Conservation (phyloP, 2,329 filamentous ascomycete genomes). For the Daldinia sp. region DNA sequence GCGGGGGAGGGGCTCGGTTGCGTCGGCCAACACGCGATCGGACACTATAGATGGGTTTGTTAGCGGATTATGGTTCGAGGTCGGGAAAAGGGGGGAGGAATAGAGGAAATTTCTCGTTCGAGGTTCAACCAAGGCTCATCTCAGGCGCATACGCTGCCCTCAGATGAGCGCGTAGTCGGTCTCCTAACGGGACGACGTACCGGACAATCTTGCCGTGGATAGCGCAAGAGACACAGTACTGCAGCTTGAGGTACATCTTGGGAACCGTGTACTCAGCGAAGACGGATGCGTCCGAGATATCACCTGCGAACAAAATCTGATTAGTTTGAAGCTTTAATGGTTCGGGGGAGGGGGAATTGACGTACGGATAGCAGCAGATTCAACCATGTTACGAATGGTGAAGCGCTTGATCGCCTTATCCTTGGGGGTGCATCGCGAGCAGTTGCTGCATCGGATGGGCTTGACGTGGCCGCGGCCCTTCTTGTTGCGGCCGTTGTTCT, state of each 20-base stretch:
- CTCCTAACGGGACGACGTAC: slow-evolving; percentile 75
- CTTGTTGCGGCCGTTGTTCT: slow-evolving; percentile 95
- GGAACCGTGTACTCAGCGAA: slow-evolving; percentile 99
- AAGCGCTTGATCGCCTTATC: slow-evolving; percentile 99
- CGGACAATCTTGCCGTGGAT: slow-evolving; percentile 99
- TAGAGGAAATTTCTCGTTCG: slow-evolving; percentile 26
- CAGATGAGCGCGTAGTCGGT: slow-evolving; percentile 59
- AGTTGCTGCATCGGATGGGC: slow-evolving; percentile 85
- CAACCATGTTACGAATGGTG: slow-evolving; percentile 99
- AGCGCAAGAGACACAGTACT: slow-evolving; percentile 99
- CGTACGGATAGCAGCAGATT: slow-evolving; percentile 99
- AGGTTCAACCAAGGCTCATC: slow-evolving; percentile 68
- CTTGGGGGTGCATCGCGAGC: slow-evolving; percentile 91
- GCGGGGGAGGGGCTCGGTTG: slow-evolving; percentile 97
- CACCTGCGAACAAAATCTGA: slow-evolving; percentile 69
- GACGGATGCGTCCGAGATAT: slow-evolving; percentile 99
- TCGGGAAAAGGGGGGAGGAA: slow-evolving; percentile 42
- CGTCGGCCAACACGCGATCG: slow-evolving; percentile 95
- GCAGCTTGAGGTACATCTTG: slow-evolving; percentile 99
- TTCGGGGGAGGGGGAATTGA: slow-evolving; percentile 44
- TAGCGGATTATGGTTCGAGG: slow-evolving; percentile 47
- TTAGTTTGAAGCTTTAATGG: background rate
- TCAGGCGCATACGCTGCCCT: slow-evolving; percentile 54
- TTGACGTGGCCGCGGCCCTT: slow-evolving; percentile 99
- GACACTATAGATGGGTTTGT: slow-evolving; percentile 72